These are phyloP conservation scores for Tilletia horrida DNA, from an alignment of 1,284 basidiomycete genomes.

Conservation along the genomic window DNA sequence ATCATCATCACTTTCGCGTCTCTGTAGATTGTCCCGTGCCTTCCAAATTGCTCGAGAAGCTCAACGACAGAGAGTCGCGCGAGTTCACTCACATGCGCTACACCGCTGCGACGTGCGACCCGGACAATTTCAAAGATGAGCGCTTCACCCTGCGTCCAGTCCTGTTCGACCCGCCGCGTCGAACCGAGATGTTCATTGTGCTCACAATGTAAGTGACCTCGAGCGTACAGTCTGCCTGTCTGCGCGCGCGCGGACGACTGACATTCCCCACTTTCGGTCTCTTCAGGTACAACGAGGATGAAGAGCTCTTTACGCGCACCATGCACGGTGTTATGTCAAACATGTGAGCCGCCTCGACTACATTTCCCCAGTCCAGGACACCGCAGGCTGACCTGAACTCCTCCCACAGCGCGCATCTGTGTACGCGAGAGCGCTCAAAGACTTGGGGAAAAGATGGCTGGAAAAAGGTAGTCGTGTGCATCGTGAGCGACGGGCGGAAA, in stretches of 20 bases:
- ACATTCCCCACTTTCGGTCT: neutral
- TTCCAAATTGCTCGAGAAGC: conserved; percentile 35
- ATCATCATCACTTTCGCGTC: too few species aligned
- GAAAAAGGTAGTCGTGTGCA: conserved; percentile 87
- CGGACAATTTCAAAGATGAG: conserved; percentile 36
- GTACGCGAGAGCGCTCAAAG: conserved; percentile 75
- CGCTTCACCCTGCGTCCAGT: conserved; percentile 48
- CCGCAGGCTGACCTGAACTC: neutral
- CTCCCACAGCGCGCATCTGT: conserved; percentile 61
- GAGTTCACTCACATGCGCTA: conserved; percentile 42
- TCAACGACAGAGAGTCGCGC: conserved; percentile 29
- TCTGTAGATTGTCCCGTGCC: conserved; percentile 46
- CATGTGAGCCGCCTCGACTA: conserved; percentile 25
- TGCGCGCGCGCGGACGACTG: neutral
- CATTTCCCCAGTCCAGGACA: conserved; percentile 26
- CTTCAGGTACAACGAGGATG: conserved; percentile 24
- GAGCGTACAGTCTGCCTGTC: neutral
- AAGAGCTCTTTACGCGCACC: conserved; percentile 45
- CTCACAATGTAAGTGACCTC: conserved; percentile 43
- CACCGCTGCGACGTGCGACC: conserved; percentile 40
- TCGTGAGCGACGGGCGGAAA: conserved; percentile 75
- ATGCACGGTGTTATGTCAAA: conserved; percentile 54
- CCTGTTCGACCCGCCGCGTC: conserved; percentile 47
- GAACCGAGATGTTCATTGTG: conserved; percentile 52
- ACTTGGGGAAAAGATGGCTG: conserved; percentile 95